Percentiles rank a stretch among this genome's conserved stretches.
These are phyloP conservation scores for Geotrichum carabidarum DNA, from an alignment of 1,139 yeast species.

Conservation along the genomic window DNA sequence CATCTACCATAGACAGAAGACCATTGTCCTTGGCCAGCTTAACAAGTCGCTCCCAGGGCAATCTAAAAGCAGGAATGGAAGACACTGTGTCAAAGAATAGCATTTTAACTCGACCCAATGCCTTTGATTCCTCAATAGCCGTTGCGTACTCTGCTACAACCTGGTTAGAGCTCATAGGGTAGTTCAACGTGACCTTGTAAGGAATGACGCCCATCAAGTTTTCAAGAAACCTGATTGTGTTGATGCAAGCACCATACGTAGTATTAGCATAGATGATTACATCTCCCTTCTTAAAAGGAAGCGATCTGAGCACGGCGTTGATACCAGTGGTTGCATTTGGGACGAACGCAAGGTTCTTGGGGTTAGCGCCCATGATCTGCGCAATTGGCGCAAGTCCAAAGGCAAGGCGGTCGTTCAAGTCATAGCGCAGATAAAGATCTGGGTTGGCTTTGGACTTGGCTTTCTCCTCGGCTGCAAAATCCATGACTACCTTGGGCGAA, in stretches of 20 bases:
- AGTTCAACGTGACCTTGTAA: constrained; percentile 44
- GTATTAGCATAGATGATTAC: constrained; percentile 48
- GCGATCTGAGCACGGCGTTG: constrained; percentile 54
- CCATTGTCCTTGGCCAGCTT: constrained; percentile 46
- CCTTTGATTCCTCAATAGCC: constrained; percentile 29
- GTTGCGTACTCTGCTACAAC: constrained; percentile 43
- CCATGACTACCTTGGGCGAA: constrained; percentile 25
- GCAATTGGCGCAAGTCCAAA: constrained; percentile 39
- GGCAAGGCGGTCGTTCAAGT: constrained; percentile 32
- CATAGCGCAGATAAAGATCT: constrained; percentile 40
- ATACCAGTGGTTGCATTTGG: constrained; percentile 60
- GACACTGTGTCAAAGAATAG: constrained; percentile 58
- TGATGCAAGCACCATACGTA: constrained; percentile 55
- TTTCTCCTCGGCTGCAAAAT: constrained; percentile 20
- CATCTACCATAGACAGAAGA: constrained; percentile 59
- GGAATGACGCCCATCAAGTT: constrained; percentile 44
- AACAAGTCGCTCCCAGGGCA: constrained; percentile 53
- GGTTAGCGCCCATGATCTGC: constrained; percentile 43
- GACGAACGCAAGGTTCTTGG: constrained; percentile 46
- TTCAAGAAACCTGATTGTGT: constrained; percentile 48
- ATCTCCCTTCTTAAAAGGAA: constrained; percentile 52
- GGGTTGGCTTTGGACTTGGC: constrained; percentile 40
- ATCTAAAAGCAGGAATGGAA: constrained; percentile 58
- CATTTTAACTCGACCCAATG: constrained; percentile 35
- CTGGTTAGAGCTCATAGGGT: constrained; percentile 49